Evolutionary conservation across 345 rosid genomes (phyloP).

Genomic region (thale cress (Arabidopsis thaliana)): TAIR10.1 NC_003070.9:26255001-26255500

Average conservation of each 20-base stretch:
- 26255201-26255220: no score
- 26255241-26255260: no score
- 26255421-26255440: conserved; percentile 25
- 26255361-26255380: not conserved
- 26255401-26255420: conserved; percentile 25
- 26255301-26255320: not conserved
- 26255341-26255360: conserved; percentile 19
- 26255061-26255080: conserved; percentile 25
- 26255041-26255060: conserved; percentile 31
- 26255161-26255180: not conserved
- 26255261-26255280: no score
- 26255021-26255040: conserved; percentile 29
- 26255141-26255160: conserved; percentile 6
- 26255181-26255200: not conserved
- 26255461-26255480: conserved; percentile 39
- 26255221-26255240: no score
- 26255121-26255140: conserved; percentile 11
- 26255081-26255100: conserved; percentile 12
- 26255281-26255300: no score
- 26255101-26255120: conserved; percentile 23
- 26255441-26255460: conserved; percentile 33
- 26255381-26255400: conserved; percentile 19
- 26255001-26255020: conserved; percentile 9
- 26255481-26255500: conserved; percentile 35
- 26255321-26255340: not conserved